A percentile compares a stretch with the other conserved stretches of the same genome.
Conservation (phyloP, 2,329 filamentous ascomycete species). For the Trichoderma guizhouense region DNA sequence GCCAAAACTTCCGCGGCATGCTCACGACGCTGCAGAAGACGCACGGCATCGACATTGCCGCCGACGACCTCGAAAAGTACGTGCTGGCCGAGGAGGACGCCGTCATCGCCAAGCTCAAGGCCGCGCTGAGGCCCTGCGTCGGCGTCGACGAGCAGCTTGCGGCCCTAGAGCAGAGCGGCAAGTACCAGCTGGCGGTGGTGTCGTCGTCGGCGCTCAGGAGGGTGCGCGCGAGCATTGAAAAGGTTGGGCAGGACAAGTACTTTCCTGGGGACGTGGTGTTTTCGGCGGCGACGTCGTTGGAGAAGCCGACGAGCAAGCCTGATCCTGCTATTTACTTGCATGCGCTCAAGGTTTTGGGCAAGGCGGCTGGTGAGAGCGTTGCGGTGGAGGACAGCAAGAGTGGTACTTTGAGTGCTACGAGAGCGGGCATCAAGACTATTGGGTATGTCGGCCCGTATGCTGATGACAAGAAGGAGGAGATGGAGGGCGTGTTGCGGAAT, state of each 20-base stretch:
- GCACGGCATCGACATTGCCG: constrained; percentile 66
- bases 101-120: constrained; percentile 76
- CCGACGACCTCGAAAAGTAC: constrained; percentile 68
- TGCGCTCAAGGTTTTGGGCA: constrained; percentile 70
- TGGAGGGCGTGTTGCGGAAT: constrained; percentile 58
- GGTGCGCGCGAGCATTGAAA: constrained; percentile 73
- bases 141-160: constrained; percentile 67
- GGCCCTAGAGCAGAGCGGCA: constrained; percentile 55
- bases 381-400: constrained; percentile 88
- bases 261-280: constrained; percentile 74
- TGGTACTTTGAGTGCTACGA: constrained; percentile 68
- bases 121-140: constrained; percentile 63
- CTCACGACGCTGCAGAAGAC: constrained; percentile 71
- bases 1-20: constrained; percentile 94
- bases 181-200: constrained; percentile 76
- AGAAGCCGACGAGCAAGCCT: constrained; percentile 81
- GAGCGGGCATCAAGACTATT: constrained; percentile 76
- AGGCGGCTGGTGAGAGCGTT: constrained; percentile 67
- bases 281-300: constrained; percentile 75
- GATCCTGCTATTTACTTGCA: constrained; percentile 85
- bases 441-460: constrained; percentile 82
- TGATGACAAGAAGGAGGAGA: constrained; percentile 58
- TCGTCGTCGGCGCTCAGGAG: constrained; percentile 75
- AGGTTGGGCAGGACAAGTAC: constrained; percentile 75
- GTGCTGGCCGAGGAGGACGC: constrained; percentile 75